phyloP scores from a whole-genome alignment of 164 flowering plant genomes.

The Liquidambar formosana region DNA sequence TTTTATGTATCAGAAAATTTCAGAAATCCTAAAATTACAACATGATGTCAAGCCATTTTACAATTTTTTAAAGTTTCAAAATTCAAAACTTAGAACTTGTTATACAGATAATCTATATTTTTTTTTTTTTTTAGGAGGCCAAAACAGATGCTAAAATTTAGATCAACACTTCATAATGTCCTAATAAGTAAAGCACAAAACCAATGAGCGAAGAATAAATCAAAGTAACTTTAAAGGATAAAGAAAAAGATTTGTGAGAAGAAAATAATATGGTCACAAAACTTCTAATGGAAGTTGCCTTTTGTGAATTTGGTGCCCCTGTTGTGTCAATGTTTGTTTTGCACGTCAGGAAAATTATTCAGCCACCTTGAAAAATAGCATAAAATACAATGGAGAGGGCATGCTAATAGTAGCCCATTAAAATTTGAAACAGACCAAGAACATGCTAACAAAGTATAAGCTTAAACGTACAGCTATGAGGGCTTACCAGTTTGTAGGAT shows the following conservation, averaged over 20 bases:
- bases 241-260: no score
- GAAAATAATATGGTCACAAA: no score
- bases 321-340: no score
- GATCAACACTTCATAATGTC: neutral
- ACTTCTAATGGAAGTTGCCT: no score
- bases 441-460: neutral
- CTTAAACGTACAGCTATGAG: neutral
- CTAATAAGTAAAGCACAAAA: no score
- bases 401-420: neutral
- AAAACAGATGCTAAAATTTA: neutral
- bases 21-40: neutral
- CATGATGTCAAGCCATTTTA: neutral
- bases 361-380: no score
- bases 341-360: no score
- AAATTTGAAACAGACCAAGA: conserved; percentile 2
- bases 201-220: no score
- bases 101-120: neutral
- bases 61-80: neutral
- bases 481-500: conserved; percentile 69
- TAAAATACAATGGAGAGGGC: neutral
- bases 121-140: neutral
- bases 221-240: no score
- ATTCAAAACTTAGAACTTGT: neutral
- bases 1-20: no score
- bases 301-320: no score